Percentiles rank a stretch among this genome's conserved stretches.
phyloP scores from a whole-genome alignment of 768 basidiomycete genomes.

The Mycena pura region DNA sequence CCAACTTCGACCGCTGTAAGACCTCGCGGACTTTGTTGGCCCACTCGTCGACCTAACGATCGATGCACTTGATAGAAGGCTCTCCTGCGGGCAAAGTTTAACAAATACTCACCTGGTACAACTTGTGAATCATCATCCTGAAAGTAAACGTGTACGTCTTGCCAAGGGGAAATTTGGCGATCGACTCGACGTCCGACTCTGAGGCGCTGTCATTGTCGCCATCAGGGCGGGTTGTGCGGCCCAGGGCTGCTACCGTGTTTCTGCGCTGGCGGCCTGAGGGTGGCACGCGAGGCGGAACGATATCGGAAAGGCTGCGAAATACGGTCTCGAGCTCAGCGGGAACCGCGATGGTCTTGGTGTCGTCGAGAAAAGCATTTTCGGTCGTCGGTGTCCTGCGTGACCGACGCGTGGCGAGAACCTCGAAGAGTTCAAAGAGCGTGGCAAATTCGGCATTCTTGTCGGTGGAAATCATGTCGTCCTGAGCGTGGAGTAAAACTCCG shows the following conservation, averaged over 20 bases:
- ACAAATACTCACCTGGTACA: too few species aligned
- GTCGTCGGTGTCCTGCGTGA: conserved; percentile 34
- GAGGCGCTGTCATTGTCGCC: conserved; percentile 20
- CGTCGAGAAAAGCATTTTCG: conserved; percentile 39
- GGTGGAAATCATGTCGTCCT: neutral
- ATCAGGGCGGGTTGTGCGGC: conserved; percentile 1
- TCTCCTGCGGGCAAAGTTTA: too few species aligned
- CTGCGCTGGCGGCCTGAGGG: conserved; percentile 33
- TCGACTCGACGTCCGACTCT: conserved; percentile 32
- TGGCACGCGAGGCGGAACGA: conserved; percentile 21
- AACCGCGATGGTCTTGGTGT: conserved; percentile 36
- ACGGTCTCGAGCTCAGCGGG: conserved; percentile 38
- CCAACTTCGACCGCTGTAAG: conserved; percentile 57
- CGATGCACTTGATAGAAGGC: too few species aligned
- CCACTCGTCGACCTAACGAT: conserved; percentile 70
- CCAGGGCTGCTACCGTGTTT: conserved; percentile 28
- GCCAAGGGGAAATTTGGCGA: conserved; percentile 52
- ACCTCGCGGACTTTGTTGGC: conserved; percentile 58
- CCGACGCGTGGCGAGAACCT: conserved; percentile 56
- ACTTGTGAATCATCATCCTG: conserved; percentile 70
- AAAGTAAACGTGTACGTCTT: conserved; percentile 65
- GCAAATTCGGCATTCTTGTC: conserved; percentile 59
- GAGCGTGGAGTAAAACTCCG: conserved; percentile 9
- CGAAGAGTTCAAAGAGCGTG: conserved; percentile 59
- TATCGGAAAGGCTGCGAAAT: conserved; percentile 35